These are phyloP conservation scores for Discostella stelligeroides DNA, from an alignment of 108 stramenopile species.

Conservation along the genomic window DNA sequence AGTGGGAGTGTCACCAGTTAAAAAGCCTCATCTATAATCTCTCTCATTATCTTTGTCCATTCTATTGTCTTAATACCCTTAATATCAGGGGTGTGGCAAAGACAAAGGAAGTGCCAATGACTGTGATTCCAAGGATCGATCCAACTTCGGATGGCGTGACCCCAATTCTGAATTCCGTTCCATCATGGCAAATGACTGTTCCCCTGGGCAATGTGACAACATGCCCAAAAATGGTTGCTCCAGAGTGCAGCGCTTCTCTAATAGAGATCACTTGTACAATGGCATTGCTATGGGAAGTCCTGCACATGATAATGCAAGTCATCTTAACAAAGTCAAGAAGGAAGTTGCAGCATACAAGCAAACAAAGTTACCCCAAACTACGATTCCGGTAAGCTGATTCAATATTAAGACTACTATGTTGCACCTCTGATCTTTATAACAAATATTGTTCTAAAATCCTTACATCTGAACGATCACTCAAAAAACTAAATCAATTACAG, in stretches of 20 bases:
- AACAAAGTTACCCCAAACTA: not conserved
- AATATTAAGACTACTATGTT: too few relatives aligned
- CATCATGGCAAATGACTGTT: conserved; percentile 19
- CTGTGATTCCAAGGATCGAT: not conserved
- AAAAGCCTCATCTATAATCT: too few relatives aligned
- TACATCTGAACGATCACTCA: too few relatives aligned
- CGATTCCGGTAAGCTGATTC: too few relatives aligned
- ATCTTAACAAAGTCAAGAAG: not conserved
- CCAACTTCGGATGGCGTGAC: conserved; percentile 27
- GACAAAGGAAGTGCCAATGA: conserved; percentile 16
- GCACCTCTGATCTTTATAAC: too few relatives aligned
- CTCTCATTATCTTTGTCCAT: not conserved
- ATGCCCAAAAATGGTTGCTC: not conserved
- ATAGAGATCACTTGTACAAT: not conserved
- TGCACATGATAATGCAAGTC: not conserved
- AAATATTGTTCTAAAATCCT: too few relatives aligned
- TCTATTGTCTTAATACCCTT: too few relatives aligned
- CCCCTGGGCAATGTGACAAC: not conserved
- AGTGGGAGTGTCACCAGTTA: too few relatives aligned
- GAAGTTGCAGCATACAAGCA: not conserved
- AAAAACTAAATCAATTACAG: too few relatives aligned
- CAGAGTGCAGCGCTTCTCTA: conserved; percentile 23
- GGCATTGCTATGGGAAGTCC: not conserved
- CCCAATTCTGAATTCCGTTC: conserved; percentile 7
- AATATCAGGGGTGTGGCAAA: conserved; percentile 19